phyloP scores from a whole-genome alignment of 345 rosid species.

The Hypericum perforatum region DNA sequence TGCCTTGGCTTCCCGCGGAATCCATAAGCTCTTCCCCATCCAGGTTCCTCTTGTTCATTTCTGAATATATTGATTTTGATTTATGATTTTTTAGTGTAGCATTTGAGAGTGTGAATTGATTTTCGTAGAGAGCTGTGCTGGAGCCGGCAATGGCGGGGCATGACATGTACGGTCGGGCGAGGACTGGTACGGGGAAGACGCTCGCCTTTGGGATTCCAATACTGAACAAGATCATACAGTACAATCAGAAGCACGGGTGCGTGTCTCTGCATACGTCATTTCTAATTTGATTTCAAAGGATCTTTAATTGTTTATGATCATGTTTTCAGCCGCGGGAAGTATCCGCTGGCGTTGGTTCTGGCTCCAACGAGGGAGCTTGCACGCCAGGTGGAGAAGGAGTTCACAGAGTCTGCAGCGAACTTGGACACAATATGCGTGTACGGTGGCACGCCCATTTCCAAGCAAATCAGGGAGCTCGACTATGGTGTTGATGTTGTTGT shows the following conservation, averaged over 20 bases:
- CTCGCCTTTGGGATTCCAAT: slow-evolving; percentile 96
- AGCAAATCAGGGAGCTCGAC: slow-evolving; percentile 67
- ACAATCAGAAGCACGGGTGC: slow-evolving; percentile 80
- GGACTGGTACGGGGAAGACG: slow-evolving; percentile 95
- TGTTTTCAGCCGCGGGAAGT: slow-evolving; percentile 54
- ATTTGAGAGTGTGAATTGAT: not conserved
- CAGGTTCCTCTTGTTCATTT: slow-evolving; percentile 35
- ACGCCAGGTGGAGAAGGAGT: slow-evolving; percentile 82
- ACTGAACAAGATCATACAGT: slow-evolving; percentile 65
- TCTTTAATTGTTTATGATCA: too few species aligned
- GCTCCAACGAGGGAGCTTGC: slow-evolving; percentile 99
- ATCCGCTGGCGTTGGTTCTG: slow-evolving; percentile 78
- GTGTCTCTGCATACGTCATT: slow-evolving; percentile 7
- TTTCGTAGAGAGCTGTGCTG: slow-evolving; percentile 66
- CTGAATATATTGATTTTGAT: not conserved
- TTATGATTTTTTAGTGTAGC: not conserved
- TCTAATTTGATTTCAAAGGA: too few species aligned
- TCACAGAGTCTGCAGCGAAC: slow-evolving; percentile 65
- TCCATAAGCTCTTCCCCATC: slow-evolving; percentile 73
- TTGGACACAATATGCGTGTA: slow-evolving; percentile 81
- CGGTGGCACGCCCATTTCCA: slow-evolving; percentile 73
- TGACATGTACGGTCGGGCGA: slow-evolving; percentile 87
- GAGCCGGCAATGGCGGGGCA: slow-evolving; percentile 98
- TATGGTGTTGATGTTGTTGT: slow-evolving; percentile 82
- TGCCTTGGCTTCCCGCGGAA: slow-evolving; percentile 54